A percentile compares a stretch with the other conserved stretches of the same genome.
Conservation (phyloP, 257 asterid species). For the Capsicum pubescens region DNA sequence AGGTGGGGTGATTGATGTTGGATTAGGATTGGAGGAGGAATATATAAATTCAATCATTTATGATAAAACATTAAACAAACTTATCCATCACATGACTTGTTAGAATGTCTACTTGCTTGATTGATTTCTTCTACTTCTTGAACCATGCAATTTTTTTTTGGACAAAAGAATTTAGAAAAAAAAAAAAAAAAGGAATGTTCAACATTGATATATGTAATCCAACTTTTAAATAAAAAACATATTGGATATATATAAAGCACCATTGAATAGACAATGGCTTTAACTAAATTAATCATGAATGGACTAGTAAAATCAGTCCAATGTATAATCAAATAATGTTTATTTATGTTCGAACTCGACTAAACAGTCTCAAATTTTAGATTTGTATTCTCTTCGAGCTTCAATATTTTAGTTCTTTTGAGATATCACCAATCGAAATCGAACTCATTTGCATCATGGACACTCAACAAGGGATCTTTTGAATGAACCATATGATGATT, state of each 20-base stretch:
- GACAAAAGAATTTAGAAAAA: background rate
- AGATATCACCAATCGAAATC: too few species aligned
- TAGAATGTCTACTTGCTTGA: background rate
- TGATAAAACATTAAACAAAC: slow-evolving; percentile 12
- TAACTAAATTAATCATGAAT: background rate
- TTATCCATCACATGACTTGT: slow-evolving; percentile 28
- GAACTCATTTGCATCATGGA: too few species aligned
- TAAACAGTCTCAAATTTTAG: too few species aligned
- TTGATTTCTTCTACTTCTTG: background rate
- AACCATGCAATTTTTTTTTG: background rate
- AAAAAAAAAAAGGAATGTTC: background rate
- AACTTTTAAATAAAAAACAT: background rate
- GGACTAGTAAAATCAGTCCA: background rate
- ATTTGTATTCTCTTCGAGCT: too few species aligned
- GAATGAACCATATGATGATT: slow-evolving; percentile 51
- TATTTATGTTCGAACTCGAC: too few species aligned
- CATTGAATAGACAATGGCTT: background rate
- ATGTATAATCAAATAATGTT: background rate
- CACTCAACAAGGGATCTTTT: slow-evolving; percentile 59
- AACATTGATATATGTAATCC: background rate
- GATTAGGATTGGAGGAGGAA: background rate
- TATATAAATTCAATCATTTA: slow-evolving; percentile 1
- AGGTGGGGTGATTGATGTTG: too few species aligned
- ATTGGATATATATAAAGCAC: background rate
- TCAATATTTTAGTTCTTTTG: too few species aligned